These are phyloP conservation scores for Cyberlindnera misumaiensis DNA, from an alignment of 805 yeast genomes.

Conservation along the genomic window DNA sequence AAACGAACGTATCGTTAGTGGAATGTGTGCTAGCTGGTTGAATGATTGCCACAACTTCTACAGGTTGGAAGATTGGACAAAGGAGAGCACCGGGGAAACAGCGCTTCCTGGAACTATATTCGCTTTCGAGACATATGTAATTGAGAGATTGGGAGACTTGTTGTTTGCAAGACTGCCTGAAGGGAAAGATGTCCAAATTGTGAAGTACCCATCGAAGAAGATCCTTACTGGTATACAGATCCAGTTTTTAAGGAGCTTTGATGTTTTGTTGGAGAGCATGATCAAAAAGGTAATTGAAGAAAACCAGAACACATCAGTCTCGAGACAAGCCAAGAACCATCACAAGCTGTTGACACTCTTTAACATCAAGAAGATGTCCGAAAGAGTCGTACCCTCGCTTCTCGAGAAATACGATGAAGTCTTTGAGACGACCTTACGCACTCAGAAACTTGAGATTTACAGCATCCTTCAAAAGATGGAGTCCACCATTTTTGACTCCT, in stretches of 20 bases:
- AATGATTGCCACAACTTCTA: slow-evolving; percentile 39
- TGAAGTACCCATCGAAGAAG: slow-evolving; percentile 30
- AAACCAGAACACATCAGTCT: slow-evolving; percentile 19
- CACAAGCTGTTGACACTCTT: slow-evolving; percentile 47
- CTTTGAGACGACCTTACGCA: slow-evolving; percentile 39
- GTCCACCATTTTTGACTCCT: slow-evolving; percentile 45
- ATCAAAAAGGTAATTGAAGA: slow-evolving; percentile 35
- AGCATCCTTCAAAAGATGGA: slow-evolving; percentile 42
- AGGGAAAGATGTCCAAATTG: slow-evolving; percentile 29
- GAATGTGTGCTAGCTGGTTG: slow-evolving; percentile 44
- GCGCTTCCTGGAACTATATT: slow-evolving; percentile 30
- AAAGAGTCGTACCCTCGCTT: slow-evolving; percentile 40
- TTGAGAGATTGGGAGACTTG: slow-evolving; percentile 27
- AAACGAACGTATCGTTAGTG: slow-evolving; percentile 38
- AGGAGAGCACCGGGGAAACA: slow-evolving; percentile 29
- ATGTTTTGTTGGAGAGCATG: slow-evolving; percentile 37
- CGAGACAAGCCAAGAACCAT: slow-evolving; percentile 29
- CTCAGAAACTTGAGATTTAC: slow-evolving; percentile 38
- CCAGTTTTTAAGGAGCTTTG: slow-evolving; percentile 38
- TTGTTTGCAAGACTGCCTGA: slow-evolving; percentile 30
- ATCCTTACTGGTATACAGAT: slow-evolving; percentile 31
- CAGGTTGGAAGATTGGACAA: slow-evolving; percentile 34
- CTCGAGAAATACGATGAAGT: slow-evolving; percentile 42
- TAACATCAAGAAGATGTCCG: slow-evolving; percentile 44
- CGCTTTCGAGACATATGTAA: slow-evolving; percentile 27